Conservation (phyloP, 1,284 basidiomycete species). For the Schizophyllum commune region DNA sequence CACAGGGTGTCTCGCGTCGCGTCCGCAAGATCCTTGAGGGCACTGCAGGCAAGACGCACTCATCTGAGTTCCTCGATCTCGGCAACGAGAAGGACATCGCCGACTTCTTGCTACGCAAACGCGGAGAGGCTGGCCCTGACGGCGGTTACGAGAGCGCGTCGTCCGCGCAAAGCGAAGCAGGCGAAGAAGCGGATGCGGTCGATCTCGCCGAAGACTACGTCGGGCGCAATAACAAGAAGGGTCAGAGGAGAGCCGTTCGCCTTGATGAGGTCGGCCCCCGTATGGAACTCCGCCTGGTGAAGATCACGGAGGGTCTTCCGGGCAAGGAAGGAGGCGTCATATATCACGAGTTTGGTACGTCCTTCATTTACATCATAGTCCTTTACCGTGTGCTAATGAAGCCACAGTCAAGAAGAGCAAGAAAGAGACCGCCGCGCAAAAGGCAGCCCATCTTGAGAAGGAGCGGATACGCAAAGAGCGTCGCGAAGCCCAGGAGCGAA, state of each 20-base stretch:
- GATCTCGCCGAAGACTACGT: slow-evolving; percentile 90
- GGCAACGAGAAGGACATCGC: slow-evolving; percentile 90
- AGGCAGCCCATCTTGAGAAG: slow-evolving; percentile 69
- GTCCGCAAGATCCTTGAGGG: slow-evolving; percentile 88
- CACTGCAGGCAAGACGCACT: slow-evolving; percentile 29
- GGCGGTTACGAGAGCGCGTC: slow-evolving; percentile 83
- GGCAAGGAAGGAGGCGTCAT: slow-evolving; percentile 86
- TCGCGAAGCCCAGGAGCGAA: slow-evolving; percentile 81
- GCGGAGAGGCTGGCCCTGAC: slow-evolving; percentile 60
- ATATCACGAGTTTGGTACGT: slow-evolving; percentile 81
- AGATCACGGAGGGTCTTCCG: slow-evolving; percentile 91
- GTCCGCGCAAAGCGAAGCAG: slow-evolving; percentile 73
- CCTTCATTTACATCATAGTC: not conserved
- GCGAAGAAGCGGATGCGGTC: slow-evolving; percentile 76
- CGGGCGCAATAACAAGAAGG: slow-evolving; percentile 89
- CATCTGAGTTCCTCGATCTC: slow-evolving; percentile 65
- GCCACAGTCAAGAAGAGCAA: slow-evolving; percentile 75
- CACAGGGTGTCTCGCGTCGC: slow-evolving; percentile 88
- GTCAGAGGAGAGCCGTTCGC: slow-evolving; percentile 83
- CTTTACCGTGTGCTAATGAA: slow-evolving; percentile 3
- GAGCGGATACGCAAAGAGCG: slow-evolving; percentile 69
- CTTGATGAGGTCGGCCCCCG: slow-evolving; percentile 94
- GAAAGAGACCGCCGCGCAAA: slow-evolving; percentile 57
- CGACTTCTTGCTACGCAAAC: slow-evolving; percentile 82
- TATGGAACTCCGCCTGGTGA: slow-evolving; percentile 89